Evolutionary conservation across 1,284 basidiomycete genomes (phyloP).

Genomic region (Heliocybe sulcata): DNA sequence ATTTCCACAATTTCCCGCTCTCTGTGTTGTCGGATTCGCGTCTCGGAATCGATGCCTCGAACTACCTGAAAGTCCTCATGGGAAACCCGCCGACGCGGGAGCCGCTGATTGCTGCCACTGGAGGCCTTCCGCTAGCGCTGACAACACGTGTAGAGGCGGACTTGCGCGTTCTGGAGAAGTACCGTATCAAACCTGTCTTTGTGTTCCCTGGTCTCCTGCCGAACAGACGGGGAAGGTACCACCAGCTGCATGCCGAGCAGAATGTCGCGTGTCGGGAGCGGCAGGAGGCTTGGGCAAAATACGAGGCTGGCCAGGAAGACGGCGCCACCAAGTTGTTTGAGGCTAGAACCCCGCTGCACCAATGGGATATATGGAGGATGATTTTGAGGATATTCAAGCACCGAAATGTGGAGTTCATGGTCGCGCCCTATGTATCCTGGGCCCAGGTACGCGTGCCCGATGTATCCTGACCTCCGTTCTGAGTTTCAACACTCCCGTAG

Average conservation of each 20-base stretch:
- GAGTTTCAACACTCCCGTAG: constrained; percentile 29
- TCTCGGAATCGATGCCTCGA: constrained; percentile 93
- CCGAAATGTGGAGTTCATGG: constrained; percentile 92
- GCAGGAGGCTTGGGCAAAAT: constrained; percentile 83
- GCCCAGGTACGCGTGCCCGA: constrained; percentile 67
- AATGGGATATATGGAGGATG: constrained; percentile 90
- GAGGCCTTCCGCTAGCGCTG: constrained; percentile 85
- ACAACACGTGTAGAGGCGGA: constrained; percentile 87
- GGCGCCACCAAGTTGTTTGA: constrained; percentile 81
- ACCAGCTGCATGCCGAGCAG: constrained; percentile 50
- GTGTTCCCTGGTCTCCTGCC: constrained; percentile 86
- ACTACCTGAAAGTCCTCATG: constrained; percentile 81
- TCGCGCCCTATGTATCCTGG: constrained; percentile 92
- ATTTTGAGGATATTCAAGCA: constrained; percentile 92
- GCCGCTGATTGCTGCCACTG: constrained; percentile 89
- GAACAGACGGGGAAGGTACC: constrained; percentile 56
- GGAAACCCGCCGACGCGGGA: constrained; percentile 76
- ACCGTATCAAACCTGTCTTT: constrained; percentile 95
- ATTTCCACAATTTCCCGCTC: constrained; percentile 79
- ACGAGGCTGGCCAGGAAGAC: constrained; percentile 85
- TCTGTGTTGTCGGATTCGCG: constrained; percentile 86
- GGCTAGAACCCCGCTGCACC: constrained; percentile 54
- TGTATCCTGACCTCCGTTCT: constrained; percentile 12
- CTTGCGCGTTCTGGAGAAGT: constrained; percentile 83
- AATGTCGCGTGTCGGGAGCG: constrained; percentile 71